Evolutionary conservation across 345 rosid species (phyloP).

Genomic region (Boechera divaricarpa): DNA sequence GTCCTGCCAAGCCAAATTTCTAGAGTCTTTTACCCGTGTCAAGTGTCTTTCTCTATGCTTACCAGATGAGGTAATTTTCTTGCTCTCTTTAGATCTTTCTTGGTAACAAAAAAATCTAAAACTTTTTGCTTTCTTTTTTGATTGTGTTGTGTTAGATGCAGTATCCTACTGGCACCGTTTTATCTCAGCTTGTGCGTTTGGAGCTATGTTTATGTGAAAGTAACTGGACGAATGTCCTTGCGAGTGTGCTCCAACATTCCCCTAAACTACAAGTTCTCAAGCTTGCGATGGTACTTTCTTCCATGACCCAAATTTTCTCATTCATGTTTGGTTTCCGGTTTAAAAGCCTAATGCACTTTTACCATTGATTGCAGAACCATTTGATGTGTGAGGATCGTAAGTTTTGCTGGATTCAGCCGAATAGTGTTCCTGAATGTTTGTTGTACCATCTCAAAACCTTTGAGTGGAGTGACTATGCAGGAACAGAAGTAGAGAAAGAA

Average conservation of each 20-base stretch:
- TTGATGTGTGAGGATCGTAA: background rate
- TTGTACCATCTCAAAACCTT: slow-evolving; percentile 19
- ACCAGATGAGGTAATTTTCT: background rate
- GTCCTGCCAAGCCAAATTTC: background rate
- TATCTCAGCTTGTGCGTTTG: slow-evolving; percentile 28
- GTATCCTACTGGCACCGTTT: slow-evolving; percentile 12
- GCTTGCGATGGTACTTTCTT: background rate
- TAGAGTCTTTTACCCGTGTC: slow-evolving; percentile 2
- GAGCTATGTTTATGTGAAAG: background rate
- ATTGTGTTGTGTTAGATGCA: background rate
- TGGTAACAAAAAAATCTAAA: background rate
- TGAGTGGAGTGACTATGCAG: slow-evolving; percentile 8
- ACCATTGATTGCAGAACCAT: background rate
- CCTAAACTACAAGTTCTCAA: slow-evolving; percentile 17
- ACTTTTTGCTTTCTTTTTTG: background rate
- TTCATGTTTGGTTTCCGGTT: background rate
- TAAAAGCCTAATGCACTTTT: background rate
- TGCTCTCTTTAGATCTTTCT: background rate
- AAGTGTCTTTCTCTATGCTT: slow-evolving; percentile 9
- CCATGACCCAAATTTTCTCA: background rate
- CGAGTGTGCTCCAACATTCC: slow-evolving; percentile 16
- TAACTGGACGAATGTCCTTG: slow-evolving; percentile 1
- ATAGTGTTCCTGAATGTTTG: slow-evolving; percentile 19
- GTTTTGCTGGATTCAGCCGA: slow-evolving; percentile 21
- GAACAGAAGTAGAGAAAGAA: slow-evolving; percentile 6